phyloP scores from a whole-genome alignment of 495 filamentous ascomycete genomes.

The Neurospora sp. region DNA sequence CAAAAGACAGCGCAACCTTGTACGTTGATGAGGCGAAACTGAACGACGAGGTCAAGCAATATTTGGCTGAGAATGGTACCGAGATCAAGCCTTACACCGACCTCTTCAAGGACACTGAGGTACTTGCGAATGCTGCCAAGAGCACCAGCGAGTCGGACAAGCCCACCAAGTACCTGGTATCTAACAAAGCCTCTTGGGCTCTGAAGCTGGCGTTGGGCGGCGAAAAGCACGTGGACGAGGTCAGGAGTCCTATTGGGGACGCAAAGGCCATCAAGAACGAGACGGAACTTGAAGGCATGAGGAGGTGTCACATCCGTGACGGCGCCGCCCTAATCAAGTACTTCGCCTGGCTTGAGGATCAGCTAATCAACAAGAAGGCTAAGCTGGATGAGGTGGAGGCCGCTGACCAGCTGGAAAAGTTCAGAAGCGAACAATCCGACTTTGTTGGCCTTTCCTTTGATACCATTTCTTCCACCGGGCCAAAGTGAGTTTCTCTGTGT shows the following conservation, averaged over 20 bases:
- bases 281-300: slow-evolving; percentile 84
- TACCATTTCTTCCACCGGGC: slow-evolving; percentile 89
- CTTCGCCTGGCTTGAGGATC: slow-evolving; percentile 94
- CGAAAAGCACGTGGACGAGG: slow-evolving; percentile 77
- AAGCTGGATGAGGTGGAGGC: slow-evolving; percentile 80
- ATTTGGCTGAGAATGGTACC: slow-evolving; percentile 61
- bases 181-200: slow-evolving; percentile 89
- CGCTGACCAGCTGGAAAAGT: slow-evolving; percentile 79
- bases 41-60: slow-evolving; percentile 52
- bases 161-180: slow-evolving; percentile 70
- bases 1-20: slow-evolving; percentile 67
- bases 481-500: slow-evolving; percentile 46
- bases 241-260: slow-evolving; percentile 81
- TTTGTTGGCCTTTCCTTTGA: slow-evolving; percentile 92
- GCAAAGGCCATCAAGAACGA: slow-evolving; percentile 98
- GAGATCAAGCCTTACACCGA: slow-evolving; percentile 72
- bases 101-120: slow-evolving; percentile 69
- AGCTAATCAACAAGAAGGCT: slow-evolving; percentile 62
- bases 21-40: slow-evolving; percentile 81
- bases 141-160: slow-evolving; percentile 17
- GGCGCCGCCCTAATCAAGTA: slow-evolving; percentile 87
- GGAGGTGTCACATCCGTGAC: slow-evolving; percentile 86
- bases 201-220: slow-evolving; percentile 80
- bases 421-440: slow-evolving; percentile 68
- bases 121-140: slow-evolving; percentile 40